Conservation (phyloP, 192 early-diverging fungal species). For the Mortierella hygrophila region DNA sequence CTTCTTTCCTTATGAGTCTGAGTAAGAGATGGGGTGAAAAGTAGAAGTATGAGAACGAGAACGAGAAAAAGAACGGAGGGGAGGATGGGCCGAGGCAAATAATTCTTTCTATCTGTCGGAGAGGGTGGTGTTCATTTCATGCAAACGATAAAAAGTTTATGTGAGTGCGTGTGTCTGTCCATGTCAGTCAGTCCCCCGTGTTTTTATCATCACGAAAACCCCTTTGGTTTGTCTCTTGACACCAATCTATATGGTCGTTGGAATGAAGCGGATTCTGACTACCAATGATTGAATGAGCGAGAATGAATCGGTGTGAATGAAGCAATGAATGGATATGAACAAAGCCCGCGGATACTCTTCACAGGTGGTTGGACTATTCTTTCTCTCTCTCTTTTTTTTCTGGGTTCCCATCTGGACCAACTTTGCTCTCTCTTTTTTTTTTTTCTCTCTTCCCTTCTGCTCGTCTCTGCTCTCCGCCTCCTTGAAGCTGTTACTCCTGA, state of each 20-base stretch:
- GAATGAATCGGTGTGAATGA: not conserved
- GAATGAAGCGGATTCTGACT: conserved; percentile 16
- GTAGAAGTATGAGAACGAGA: not conserved
- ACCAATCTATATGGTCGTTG: conserved; percentile 12
- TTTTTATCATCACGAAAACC: conserved; percentile 19
- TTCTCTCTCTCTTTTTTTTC: not conserved
- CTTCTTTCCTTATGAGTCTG: not conserved
- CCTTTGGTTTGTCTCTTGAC: conserved; percentile 10
- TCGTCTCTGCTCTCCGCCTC: conserved; percentile 3
- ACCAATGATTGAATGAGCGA: not conserved
- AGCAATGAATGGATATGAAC: not conserved
- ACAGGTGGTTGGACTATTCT: not conserved
- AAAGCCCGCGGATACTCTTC: not conserved
- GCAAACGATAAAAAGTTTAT: not conserved
- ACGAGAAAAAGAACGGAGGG: not conserved
- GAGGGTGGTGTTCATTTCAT: conserved; percentile 16
- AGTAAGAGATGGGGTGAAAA: not conserved
- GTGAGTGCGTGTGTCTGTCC: not conserved
- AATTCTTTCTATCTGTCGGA: not conserved
- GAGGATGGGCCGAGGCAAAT: conserved; percentile 6
- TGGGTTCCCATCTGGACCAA: conserved; percentile 29
- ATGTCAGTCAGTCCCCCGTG: not conserved
- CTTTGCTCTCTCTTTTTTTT: not conserved
- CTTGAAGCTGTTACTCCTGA: not conserved
- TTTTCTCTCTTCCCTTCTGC: not conserved